Evolutionary conservation across 202 grass and related monocot species (phyloP), one percentile per base, ranked within the genome.

Genomic region (Digitaria exilis): DNA sequence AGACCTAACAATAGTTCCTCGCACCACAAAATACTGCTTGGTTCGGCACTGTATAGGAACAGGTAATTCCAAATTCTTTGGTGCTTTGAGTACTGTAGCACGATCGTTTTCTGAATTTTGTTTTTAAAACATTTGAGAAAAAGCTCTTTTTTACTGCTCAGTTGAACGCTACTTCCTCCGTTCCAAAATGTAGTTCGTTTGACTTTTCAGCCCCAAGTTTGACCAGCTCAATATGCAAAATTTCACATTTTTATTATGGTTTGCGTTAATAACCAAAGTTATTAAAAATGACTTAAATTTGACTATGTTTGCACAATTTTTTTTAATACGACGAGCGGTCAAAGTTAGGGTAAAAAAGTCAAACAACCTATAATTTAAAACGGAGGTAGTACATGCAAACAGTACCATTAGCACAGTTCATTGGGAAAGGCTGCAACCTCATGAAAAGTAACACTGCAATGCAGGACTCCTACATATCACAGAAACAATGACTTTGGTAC

Each of bases 401-500:
- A 80, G 51, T 69, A 76, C 21, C n/a, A 30, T 25, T 19, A 50
- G 13, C 35, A 88, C 9, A 80, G 24, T 69, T 83, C 67, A 60
- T 26, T 7, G 43, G 41, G 24, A 74, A 82, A 80, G 61, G 31
- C 60, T 54, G 50, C 69, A 84, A 69, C 42, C 17, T 42, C 39
- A 51, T 42, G 49, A 51, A 79, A 74, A 80, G 41, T 54, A 60
- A 46, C 46, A 16, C 22, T 71, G 29, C 39, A 69, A 60, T 74
- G 68, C 29, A 50, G 59, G 22, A 31, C 22, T 73, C 65, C 48
- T 65, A 30, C 17, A 57, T 69, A 24, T 81, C 63, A 46, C 46
- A 57, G 56, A 62, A 77, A n/a, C 65, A 82, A 85, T 85, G 55
- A 44, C 30, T 76, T n/a, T 76, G 37, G 73, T 73, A 74, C 76